These are phyloP conservation scores for Mucor lusitanicus DNA, from an alignment of 371 early-diverging fungal genomes.

Conservation along the genomic window DNA sequence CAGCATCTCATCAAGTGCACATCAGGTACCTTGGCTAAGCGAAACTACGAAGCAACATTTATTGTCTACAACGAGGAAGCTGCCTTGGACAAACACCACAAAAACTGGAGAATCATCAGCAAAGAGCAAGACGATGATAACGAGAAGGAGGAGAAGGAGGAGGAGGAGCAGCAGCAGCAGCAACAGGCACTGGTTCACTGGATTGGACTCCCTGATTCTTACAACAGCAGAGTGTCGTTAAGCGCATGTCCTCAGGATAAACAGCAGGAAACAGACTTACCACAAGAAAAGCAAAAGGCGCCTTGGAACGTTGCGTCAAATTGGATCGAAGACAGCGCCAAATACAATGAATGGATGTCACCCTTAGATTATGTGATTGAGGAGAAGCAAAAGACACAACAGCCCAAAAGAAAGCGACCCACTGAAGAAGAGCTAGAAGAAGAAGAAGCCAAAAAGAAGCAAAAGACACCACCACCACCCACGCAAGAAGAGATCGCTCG, in stretches of 20 bases:
- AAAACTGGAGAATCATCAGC: constrained; percentile 18
- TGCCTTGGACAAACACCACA: constrained; percentile 13
- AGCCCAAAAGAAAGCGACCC: constrained; percentile 20
- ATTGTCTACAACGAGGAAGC: constrained; percentile 44
- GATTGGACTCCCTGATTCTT: constrained; percentile 76
- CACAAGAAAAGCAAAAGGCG: constrained; percentile 27
- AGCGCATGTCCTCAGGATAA: constrained; percentile 12
- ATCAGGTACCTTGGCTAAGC: constrained; percentile 37
- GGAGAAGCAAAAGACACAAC: constrained; percentile 19
- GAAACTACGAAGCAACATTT: constrained; percentile 58
- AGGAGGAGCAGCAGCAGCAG: too few species aligned
- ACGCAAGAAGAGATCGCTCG: constrained; percentile 62
- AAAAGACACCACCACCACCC: constrained; percentile 10
- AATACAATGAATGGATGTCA: constrained; percentile 77
- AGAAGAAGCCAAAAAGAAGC: constrained; percentile 15
- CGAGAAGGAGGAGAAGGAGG: too few species aligned
- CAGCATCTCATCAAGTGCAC: not conserved
- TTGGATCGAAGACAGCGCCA: constrained; percentile 73
- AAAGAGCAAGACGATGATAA: constrained; percentile 5
- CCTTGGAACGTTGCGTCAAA: constrained; percentile 63
- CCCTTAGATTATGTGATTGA: constrained; percentile 60
- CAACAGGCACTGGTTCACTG: constrained; percentile 64
- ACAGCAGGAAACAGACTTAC: constrained; percentile 6
- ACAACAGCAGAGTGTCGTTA: constrained; percentile 62
- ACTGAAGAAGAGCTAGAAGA: constrained; percentile 16